Evolutionary conservation across 2,329 filamentous ascomycete species (phyloP).

Genomic region (Beauveria rudraprayagi): DNA sequence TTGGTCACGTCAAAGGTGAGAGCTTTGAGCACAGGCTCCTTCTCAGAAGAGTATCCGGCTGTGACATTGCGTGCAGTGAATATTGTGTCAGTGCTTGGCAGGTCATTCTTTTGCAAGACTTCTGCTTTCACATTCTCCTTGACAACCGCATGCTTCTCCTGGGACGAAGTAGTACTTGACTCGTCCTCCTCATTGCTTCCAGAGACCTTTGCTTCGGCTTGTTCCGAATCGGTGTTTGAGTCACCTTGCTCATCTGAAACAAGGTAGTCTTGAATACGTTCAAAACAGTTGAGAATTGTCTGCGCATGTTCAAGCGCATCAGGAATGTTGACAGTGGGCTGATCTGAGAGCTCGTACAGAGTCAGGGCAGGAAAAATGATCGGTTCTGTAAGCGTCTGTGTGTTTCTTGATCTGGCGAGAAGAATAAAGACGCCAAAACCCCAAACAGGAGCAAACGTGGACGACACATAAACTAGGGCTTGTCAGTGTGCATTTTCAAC

Average conservation of each 20-base stretch:
- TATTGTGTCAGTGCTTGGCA: not conserved
- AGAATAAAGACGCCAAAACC: slow-evolving; percentile 15
- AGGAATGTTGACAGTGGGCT: slow-evolving; percentile 15
- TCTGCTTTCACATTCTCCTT: not conserved
- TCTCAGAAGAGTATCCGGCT: slow-evolving; percentile 11
- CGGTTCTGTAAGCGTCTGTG: slow-evolving; percentile 15
- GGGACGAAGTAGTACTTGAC: not conserved
- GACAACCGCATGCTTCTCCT: not conserved
- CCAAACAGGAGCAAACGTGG: slow-evolving; percentile 16
- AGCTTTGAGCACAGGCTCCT: not conserved
- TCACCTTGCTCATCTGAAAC: slow-evolving; percentile 14
- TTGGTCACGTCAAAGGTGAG: slow-evolving; percentile 13
- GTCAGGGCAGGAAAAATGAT: slow-evolving; percentile 17
- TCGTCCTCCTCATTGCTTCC: not conserved
- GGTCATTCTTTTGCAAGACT: not conserved
- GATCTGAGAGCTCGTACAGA: slow-evolving; percentile 16
- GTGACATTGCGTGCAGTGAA: slow-evolving; percentile 3
- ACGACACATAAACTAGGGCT: slow-evolving; percentile 9
- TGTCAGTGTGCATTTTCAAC: not conserved
- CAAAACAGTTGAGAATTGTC: slow-evolving; percentile 16
- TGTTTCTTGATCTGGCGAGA: slow-evolving; percentile 11
- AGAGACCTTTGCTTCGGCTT: not conserved
- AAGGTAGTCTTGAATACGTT: slow-evolving; percentile 17
- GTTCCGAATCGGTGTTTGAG: not conserved
- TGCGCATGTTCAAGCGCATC: slow-evolving; percentile 17